A percentile compares a stretch with the other conserved stretches of the same genome.
Conservation (phyloP, 306 rosid genomes). For the Quercus gilva region DNA sequence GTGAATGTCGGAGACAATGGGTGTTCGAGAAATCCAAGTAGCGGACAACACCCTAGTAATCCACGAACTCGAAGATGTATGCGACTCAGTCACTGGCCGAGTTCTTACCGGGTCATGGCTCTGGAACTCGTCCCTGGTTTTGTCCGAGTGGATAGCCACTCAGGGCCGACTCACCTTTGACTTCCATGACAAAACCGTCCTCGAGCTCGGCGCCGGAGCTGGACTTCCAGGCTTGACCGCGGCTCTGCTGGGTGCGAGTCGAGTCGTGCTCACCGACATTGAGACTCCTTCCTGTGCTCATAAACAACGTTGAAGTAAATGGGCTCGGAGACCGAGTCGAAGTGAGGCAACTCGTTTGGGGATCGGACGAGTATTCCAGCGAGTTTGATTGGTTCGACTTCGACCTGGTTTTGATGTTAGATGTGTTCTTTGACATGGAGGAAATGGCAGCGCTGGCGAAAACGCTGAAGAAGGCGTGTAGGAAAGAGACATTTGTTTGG, state of each 20-base stretch:
- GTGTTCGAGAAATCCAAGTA: constrained; percentile 13
- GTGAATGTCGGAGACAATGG: not conserved
- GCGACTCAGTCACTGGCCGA: constrained; percentile 27
- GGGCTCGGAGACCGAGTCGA: constrained; percentile 26
- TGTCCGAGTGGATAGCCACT: constrained; percentile 29
- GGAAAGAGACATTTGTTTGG: constrained; percentile 23
- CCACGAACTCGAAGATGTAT: constrained; percentile 31
- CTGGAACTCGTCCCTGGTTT: constrained; percentile 28
- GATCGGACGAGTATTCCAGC: constrained; percentile 4
- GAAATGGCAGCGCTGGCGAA: constrained; percentile 22
- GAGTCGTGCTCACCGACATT: constrained; percentile 28
- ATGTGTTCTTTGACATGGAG: constrained; percentile 26
- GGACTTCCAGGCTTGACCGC: constrained; percentile 39
- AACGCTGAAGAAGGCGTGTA: constrained; percentile 18
- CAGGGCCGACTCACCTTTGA: not conserved
- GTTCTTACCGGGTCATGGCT: constrained; percentile 36
- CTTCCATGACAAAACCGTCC: constrained; percentile 19
- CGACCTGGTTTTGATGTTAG: constrained; percentile 35
- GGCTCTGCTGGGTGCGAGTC: constrained; percentile 31
- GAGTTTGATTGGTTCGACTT: not conserved
- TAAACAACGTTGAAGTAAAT: constrained; percentile 28
- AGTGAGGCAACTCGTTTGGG: constrained; percentile 34
- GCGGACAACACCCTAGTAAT: constrained; percentile 11
- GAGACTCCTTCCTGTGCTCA: constrained; percentile 18
- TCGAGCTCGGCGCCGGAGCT: constrained; percentile 38